Conservation (phyloP, 768 basidiomycete genomes). For the Naganishia friedmannii region DNA sequence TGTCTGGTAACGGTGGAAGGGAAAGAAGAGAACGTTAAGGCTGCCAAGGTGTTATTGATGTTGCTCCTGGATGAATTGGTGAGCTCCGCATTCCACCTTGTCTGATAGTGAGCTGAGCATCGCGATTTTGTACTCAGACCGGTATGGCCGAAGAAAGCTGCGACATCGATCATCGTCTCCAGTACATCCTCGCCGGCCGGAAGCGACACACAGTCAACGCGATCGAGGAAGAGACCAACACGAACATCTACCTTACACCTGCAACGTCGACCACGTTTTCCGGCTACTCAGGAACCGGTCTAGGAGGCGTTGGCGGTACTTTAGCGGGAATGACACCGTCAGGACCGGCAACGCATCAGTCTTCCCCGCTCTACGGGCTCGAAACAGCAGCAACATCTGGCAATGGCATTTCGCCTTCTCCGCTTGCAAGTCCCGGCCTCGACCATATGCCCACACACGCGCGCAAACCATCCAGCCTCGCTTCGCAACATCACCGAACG, state of each 20-base stretch:
- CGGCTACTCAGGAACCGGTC: conserved; percentile 68
- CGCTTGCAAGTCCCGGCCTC: background rate
- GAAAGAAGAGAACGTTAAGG: conserved; percentile 75
- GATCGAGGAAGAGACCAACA: conserved; percentile 94
- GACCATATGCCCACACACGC: background rate
- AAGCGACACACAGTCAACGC: conserved; percentile 81
- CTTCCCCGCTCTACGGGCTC: conserved; percentile 26
- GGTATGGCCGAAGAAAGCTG: conserved; percentile 85
- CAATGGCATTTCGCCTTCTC: conserved; percentile 6
- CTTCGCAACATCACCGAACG: background rate
- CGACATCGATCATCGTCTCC: conserved; percentile 92
- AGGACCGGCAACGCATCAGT: conserved; percentile 26
- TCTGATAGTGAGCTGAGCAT: conserved; percentile 16
- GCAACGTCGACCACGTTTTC: conserved; percentile 95
- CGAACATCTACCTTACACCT: conserved; percentile 85
- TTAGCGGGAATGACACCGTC: conserved; percentile 32
- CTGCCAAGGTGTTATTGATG: conserved; percentile 82
- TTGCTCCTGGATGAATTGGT: conserved; percentile 95
- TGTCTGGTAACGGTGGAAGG: conserved; percentile 92
- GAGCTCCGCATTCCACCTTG: conserved; percentile 49
- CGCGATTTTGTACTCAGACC: conserved; percentile 57
- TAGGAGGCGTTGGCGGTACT: conserved; percentile 31
- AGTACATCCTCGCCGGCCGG: conserved; percentile 83
- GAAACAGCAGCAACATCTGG: conserved; percentile 31
- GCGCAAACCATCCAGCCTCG: background rate